Base-by-base conservation (phyloP, 225 moss, liverwort and hornwort genomes). In the Anthoceros angustus region DNA sequence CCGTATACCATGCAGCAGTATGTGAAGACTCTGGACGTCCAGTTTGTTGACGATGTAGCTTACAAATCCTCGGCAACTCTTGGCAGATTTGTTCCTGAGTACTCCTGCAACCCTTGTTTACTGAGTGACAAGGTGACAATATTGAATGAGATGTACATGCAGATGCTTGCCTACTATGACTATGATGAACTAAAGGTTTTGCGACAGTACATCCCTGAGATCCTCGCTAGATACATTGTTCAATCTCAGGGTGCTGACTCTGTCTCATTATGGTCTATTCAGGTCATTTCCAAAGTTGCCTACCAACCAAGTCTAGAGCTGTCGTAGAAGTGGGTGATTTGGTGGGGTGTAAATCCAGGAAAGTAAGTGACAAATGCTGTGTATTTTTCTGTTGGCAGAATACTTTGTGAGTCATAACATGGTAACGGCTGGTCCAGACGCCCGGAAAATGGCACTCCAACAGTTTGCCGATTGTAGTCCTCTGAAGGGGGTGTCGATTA, bases 71-170 rank as follows among this genome's bases (percentile, higher is more conserved):
- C 55, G 23, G 55, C 55, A 55, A 55, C 23, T 15, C 14, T 18
- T 55, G 55, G 55, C 55, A 20, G 23, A 55, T 55, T 55, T 15
- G n/a, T 2, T 55, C 55, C 55, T 9, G 55, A 55, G 55, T 23
- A 15, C 7, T 55, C 55, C 7, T 55, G 55, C 14, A 55, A 23
- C 23, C 18, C 55, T 18, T 55, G 55, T 23, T 18, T 9, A 7
- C 55, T 55, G n/a, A 23, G 23, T 20, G 55, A 55, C n/a, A 55
- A 55, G 14, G 7, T 55, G n/a, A 55, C 55, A 9, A 55, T 55
- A 55, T 15, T 55, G n/a, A 55, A 55, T 15, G 55, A 55, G 55
- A 55, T 55, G 55, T 55, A 55, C n/a, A 55, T 55, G 55, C 55
- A 55, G 23, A 55, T 55, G 55, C n/a, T 55, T 18, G 55, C 55